A percentile compares a stretch with the other conserved stretches of the same genome.
These are phyloP conservation scores for Daldinia sp. DNA, from an alignment of 2,329 filamentous ascomycete genomes.

Conservation along the genomic window DNA sequence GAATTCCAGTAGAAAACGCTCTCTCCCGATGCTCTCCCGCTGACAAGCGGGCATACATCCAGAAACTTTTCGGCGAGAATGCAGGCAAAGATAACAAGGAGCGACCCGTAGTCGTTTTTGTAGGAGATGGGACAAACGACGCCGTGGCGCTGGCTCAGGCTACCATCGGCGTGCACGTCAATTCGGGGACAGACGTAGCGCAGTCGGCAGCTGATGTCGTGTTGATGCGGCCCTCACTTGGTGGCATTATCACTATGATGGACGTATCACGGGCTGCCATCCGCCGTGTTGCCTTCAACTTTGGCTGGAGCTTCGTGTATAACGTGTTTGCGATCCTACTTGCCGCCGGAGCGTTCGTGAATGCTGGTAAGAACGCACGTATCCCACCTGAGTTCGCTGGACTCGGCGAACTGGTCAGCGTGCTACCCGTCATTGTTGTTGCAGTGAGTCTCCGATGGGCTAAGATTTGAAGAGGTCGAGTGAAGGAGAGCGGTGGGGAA, in stretches of 20 bases:
- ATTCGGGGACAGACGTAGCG: conserved; percentile 69
- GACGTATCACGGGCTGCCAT: conserved; percentile 58
- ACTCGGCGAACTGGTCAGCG: conserved; percentile 76
- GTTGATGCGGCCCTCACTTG: conserved; percentile 65
- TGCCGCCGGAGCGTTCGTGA: conserved; percentile 71
- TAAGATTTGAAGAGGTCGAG: conserved; percentile 37
- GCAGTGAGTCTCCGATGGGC: conserved; percentile 60
- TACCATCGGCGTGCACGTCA: conserved; percentile 75
- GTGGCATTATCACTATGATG: conserved; percentile 65
- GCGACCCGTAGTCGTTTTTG: conserved; percentile 66
- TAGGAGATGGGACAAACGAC: conserved; percentile 83
- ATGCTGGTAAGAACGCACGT: conserved; percentile 44
- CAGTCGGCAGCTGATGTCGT: conserved; percentile 73
- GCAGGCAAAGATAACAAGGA: background rate
- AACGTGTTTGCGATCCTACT: conserved; percentile 74
- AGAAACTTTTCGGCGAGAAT: conserved; percentile 45
- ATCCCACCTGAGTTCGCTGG: conserved; percentile 61
- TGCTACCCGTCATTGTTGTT: conserved; percentile 71
- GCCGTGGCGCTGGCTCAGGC: conserved; percentile 76
- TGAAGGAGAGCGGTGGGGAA: background rate
- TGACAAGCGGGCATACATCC: conserved; percentile 58
- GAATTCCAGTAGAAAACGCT: conserved; percentile 51
- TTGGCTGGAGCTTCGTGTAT: conserved; percentile 74
- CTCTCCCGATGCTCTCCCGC: conserved; percentile 54
- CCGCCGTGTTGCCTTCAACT: conserved; percentile 70